Percentiles rank a stretch among this genome's conserved stretches.
These are phyloP conservation scores for Castanea mollissima DNA, from an alignment of 306 rosid species.

Conservation along the genomic window DNA sequence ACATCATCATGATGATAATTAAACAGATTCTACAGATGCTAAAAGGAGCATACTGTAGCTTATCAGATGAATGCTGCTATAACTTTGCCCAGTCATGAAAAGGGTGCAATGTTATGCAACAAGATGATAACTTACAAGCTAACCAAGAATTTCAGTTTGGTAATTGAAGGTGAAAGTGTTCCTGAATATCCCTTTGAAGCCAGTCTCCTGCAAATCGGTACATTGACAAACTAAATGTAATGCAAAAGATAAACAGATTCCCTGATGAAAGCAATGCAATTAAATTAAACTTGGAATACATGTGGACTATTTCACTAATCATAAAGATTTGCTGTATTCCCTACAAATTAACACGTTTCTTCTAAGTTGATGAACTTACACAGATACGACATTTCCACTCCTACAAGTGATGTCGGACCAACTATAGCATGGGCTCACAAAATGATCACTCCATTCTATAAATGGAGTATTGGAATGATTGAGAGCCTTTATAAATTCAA, in stretches of 20 bases:
- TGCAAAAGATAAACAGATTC: neutral
- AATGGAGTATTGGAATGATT: slow-evolving; percentile 63
- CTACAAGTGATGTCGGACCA: slow-evolving; percentile 83
- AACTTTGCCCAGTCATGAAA: slow-evolving; percentile 3
- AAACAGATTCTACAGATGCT: neutral
- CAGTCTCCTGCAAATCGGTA: slow-evolving; percentile 61
- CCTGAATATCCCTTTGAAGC: slow-evolving; percentile 77
- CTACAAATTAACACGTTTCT: neutral
- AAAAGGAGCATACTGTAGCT: slow-evolving; percentile 8
- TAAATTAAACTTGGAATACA: neutral
- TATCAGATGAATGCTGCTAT: slow-evolving; percentile 3
- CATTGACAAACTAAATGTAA: slow-evolving; percentile 27
- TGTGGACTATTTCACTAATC: neutral
- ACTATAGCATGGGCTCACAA: slow-evolving; percentile 88
- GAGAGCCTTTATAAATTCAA: slow-evolving; percentile 52
- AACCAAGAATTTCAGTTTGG: slow-evolving; percentile 65
- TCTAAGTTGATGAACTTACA: slow-evolving; percentile 56
- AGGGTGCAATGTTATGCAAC: neutral
- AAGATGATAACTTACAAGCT: slow-evolving; percentile 62
- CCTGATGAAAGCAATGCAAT: neutral
- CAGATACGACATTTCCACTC: slow-evolving; percentile 68
- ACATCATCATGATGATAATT: neutral
- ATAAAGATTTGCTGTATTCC: neutral
- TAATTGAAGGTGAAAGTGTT: slow-evolving; percentile 72
- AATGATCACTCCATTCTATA: slow-evolving; percentile 59